These are phyloP conservation scores for Avena eriantha DNA, from an alignment of 176 grass and related monocot species.

Conservation along the genomic window DNA sequence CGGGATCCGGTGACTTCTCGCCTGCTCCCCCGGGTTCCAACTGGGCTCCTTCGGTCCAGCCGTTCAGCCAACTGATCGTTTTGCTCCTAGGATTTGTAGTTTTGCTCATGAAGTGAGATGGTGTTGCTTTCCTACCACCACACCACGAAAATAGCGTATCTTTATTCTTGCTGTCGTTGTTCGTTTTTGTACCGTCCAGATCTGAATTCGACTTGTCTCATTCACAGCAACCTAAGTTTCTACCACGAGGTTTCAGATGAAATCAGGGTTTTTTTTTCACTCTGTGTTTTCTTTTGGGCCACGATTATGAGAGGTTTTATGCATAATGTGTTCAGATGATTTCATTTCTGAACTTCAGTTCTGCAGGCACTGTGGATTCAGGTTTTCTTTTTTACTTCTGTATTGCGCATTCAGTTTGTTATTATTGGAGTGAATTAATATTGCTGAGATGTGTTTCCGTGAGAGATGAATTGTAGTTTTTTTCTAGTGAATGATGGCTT, in stretches of 20 bases:
- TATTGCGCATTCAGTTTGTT: background rate
- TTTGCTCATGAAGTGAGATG: conserved; percentile 59
- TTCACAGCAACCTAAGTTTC: background rate
- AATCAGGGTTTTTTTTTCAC: background rate
- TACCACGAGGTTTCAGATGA: background rate
- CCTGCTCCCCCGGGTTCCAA: conserved; percentile 53
- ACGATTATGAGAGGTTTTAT: background rate
- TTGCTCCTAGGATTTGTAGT: conserved; percentile 58
- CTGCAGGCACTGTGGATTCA: background rate
- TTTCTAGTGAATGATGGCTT: too few relatives aligned
- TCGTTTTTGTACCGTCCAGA: conserved; percentile 11
- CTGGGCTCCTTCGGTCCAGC: conserved; percentile 39
- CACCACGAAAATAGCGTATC: background rate
- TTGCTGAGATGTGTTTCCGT: background rate
- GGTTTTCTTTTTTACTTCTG: background rate
- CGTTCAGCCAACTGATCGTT: conserved; percentile 42
- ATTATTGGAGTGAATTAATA: background rate
- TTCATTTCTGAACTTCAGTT: background rate
- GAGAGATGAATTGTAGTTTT: background rate
- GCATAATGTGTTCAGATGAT: background rate
- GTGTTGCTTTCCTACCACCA: background rate
- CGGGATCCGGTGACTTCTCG: conserved; percentile 56
- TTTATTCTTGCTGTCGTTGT: background rate
- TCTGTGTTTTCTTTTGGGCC: background rate
- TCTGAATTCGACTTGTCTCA: conserved; percentile 34